Evolutionary conservation across 805 yeast genomes (phyloP), one percentile per base, ranked within the genome.

Genomic region (Alloascoidea hylecoeti): DNA sequence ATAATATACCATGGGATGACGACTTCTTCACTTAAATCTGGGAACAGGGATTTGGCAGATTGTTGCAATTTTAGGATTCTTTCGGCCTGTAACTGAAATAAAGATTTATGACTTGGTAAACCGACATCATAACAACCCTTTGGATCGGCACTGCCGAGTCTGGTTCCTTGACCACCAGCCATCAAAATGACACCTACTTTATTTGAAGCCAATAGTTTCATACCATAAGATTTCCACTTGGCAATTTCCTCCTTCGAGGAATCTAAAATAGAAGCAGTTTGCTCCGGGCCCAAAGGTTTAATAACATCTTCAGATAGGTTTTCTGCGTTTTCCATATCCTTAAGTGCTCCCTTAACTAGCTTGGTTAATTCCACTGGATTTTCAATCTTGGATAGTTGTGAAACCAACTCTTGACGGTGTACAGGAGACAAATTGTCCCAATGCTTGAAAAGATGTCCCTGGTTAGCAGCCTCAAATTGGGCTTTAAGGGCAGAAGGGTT

Each of bases 81-180:
- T 53, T 88, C 96, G 16, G 95, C 92, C 61, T 92, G 99, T 40
- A 92, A 69, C 56, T 86, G 95, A 58, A 92, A 92, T 41, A 92
- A 62, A 1, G 94, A 73, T 55, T 84, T 84, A 23, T 68, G 66
- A 2, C 95, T 82, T 1, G 96, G 95, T 37, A 92, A 68, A 0
- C 79, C 79, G 43, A 92, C 78, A 54, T 89, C 73, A 53, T 74
- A 92, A 58, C 96, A 89, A 1, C 99, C 99, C 58, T 92, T 92
- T 28, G 99, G 99, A 17, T 64, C 73, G 3, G 75, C 62, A 1
- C 95, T 85, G 1, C 98, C 98, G 39, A 92, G 65, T 44, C 99
- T 69, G 4, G 96, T 82, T 19, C 99, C 99, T 58, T 92, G 98
- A 37, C 99, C 99, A 40, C 99, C 99, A 9, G 99, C 96, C 82